phyloP scores from a whole-genome alignment of 164 flowering plant species.

The Nymphaea thermarum region DNA sequence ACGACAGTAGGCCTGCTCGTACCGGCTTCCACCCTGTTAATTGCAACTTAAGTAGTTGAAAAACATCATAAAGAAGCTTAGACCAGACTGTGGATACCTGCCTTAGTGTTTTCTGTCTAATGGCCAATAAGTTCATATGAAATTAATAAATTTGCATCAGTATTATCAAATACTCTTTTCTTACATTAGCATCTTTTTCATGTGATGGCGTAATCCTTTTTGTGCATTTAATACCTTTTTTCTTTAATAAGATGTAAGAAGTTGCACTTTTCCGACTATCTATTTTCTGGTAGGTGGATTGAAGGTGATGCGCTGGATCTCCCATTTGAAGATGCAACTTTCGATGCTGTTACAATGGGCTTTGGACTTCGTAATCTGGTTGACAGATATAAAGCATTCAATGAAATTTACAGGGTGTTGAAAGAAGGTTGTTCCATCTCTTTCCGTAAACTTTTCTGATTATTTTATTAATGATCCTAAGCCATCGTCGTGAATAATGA shows the following conservation, averaged over 20 bases:
- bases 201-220: neutral
- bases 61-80: neutral
- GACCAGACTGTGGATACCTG: neutral
- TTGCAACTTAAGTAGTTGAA: neutral
- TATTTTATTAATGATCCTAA: too few species aligned
- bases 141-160: neutral
- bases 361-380: conserved; percentile 79
- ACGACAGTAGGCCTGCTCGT: too few species aligned
- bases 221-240: neutral
- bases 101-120: neutral
- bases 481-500: neutral
- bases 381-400: conserved; percentile 49
- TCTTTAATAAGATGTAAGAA: neutral
- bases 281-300: conserved; percentile 50
- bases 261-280: neutral
- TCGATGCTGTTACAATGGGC: conserved; percentile 86
- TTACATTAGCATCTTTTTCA: neutral
- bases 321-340: conserved; percentile 58
- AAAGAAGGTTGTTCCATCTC: conserved; percentile 44
- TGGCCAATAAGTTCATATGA: neutral
- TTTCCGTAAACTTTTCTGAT: neutral
- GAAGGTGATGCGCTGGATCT: conserved; percentile 82
- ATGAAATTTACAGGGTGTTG: conserved; percentile 58
- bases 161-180: neutral
- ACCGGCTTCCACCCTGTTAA: neutral